Evolutionary conservation across 2,329 filamentous ascomycete genomes (phyloP), one percentile per base, ranked within the genome.

Genomic region (Alternaria burnsii): DNA sequence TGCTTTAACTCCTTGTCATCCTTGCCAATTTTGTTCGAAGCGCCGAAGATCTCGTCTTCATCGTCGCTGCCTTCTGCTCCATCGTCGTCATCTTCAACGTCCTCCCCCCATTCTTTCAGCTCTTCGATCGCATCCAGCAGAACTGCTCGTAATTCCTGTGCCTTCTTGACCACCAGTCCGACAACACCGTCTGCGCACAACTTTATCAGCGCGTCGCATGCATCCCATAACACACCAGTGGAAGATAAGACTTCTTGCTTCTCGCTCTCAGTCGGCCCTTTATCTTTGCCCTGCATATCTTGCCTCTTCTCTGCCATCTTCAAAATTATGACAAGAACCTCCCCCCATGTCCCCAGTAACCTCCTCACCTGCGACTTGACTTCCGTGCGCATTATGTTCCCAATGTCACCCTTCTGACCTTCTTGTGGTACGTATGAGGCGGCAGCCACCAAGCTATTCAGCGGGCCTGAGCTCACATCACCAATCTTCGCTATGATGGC

Each of bases 111-210:
- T 69, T 94, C 92, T 75, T 93, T 92, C 66, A 97, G 78, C 80
- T 97, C 94, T 63, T 91, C 87, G 68, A 96, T 86, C 0, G 93
- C 91, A 80, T 97, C 94, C 69, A 91, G 87, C 24, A 97, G 81
- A 3, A 91, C 87, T 57, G 91, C 91, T 41, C 88, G 83, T 79
- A 90, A 92, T 75, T 93, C 85, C 68, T 92, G 87, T 2, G 90
- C 90, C 73, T 90, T 93, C 67, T 85, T 83, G 0, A 91, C 84
- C 47, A 94, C 84, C 58, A 93, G 82, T 0, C 90, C 91, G 0
- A 86, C 86, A 5, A 96, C 85, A 0, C 93, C 93, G 24, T 88
- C 80, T 6, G 83, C 83, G 50, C 88, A 86, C 40, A 97, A 79
- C 9, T 83, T 82, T 3, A 88, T 80, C 16, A 97, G 75, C 8